Evolutionary conservation across 1,284 basidiomycete species (phyloP).

Genomic region (Lignosus rhinocerotis): DNA sequence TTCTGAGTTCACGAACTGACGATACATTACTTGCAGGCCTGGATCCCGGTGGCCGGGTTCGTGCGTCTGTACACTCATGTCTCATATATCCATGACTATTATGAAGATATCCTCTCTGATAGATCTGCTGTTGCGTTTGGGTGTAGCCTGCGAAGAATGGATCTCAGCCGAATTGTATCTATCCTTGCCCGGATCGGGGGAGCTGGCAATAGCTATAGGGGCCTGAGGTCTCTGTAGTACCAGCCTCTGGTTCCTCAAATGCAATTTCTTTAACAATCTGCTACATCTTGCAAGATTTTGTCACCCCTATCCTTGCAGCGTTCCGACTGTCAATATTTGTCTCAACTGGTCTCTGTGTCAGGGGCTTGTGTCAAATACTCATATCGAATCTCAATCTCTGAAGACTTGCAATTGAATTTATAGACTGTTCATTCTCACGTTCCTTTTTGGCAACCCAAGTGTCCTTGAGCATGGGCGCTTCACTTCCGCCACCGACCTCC

Average conservation of each 20-base stretch:
- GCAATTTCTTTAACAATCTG: no score
- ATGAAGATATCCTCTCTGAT: conserved; percentile 23
- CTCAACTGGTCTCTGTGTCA: no score
- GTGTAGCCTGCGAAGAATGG: background rate
- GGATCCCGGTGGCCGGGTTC: conserved; percentile 12
- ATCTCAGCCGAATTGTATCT: no score
- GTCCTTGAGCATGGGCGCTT: conserved; percentile 4
- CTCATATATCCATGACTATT: conserved; percentile 24
- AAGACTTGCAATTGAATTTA: background rate
- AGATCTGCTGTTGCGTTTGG: conserved; percentile 2
- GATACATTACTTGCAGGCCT: conserved; percentile 22
- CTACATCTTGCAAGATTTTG: no score
- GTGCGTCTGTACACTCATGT: conserved; percentile 22
- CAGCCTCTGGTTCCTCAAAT: no score
- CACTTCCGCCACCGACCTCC: background rate
- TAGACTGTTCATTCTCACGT: background rate
- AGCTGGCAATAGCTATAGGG: no score
- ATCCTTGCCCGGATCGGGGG: no score
- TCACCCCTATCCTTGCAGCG: no score
- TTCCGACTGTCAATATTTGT: no score
- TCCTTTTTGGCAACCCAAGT: background rate
- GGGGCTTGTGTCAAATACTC: no score
- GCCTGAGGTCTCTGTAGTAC: no score
- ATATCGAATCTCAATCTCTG: no score
- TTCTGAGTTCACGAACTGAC: conserved; percentile 26